phyloP scores from a whole-genome alignment of 2,329 filamentous ascomycete species.

The Cladosporium cucumerinum region DNA sequence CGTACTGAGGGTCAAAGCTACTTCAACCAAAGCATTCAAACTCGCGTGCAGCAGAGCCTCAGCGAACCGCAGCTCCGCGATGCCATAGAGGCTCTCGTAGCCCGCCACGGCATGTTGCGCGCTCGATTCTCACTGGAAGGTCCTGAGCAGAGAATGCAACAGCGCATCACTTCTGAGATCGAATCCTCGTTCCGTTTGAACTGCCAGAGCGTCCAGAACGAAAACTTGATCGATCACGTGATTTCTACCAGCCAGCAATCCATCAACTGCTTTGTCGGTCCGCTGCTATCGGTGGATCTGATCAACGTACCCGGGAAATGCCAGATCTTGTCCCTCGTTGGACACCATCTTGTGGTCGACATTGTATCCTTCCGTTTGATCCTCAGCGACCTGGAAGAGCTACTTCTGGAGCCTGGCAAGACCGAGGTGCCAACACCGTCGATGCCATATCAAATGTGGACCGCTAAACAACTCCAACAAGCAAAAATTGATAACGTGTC shows the following conservation, averaged over 20 bases:
- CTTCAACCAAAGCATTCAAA: constrained; percentile 18
- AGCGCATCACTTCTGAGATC: constrained; percentile 30
- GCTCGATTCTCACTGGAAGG: constrained; percentile 33
- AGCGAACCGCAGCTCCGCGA: not conserved
- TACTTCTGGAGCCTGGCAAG: constrained; percentile 33
- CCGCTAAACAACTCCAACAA: constrained; percentile 18
- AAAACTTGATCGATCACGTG: constrained; percentile 26
- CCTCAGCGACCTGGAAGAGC: constrained; percentile 37
- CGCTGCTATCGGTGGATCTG: constrained; percentile 43
- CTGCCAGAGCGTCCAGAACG: constrained; percentile 5
- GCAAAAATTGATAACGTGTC: not conserved
- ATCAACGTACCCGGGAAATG: constrained; percentile 31
- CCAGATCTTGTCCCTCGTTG: constrained; percentile 37
- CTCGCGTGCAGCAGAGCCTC: not conserved
- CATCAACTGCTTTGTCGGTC: constrained; percentile 31
- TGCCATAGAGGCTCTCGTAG: constrained; percentile 31
- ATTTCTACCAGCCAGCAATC: constrained; percentile 26
- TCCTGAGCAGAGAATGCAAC: constrained; percentile 34
- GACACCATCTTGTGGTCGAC: constrained; percentile 38
- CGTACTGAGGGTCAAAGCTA: constrained; percentile 12
- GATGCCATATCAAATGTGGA: constrained; percentile 30
- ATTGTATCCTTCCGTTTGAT: constrained; percentile 41
- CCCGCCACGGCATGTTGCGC: constrained; percentile 41
- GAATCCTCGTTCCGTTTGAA: constrained; percentile 18
- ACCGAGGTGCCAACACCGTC: constrained; percentile 29